phyloP scores from a whole-genome alignment of 192 early-diverging fungal genomes.

The Rhizophlyctis rosea region DNA sequence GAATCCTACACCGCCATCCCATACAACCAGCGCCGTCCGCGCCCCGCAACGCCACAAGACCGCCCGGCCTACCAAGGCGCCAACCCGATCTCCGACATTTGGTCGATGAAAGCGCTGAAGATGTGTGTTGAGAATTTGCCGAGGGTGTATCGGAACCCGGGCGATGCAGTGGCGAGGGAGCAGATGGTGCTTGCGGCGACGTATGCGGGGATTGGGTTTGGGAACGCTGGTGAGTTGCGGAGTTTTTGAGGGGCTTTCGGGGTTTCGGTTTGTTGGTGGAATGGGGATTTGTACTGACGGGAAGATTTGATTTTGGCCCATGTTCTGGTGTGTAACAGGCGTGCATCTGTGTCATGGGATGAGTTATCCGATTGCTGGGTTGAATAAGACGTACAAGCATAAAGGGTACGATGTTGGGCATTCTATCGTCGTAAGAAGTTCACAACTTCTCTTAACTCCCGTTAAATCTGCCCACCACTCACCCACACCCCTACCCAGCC shows the following conservation, averaged over 20 bases:
- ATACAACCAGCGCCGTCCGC: slow-evolving; percentile 70
- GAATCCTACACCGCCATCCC: slow-evolving; percentile 92
- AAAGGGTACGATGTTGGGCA: slow-evolving; percentile 75
- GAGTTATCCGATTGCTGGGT: slow-evolving; percentile 81
- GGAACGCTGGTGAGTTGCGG: slow-evolving; percentile 51
- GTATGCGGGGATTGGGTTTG: slow-evolving; percentile 87
- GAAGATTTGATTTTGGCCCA: too few species aligned
- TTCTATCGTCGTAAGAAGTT: slow-evolving; percentile 60
- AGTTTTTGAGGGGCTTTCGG: too few species aligned
- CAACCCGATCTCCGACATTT: slow-evolving; percentile 90
- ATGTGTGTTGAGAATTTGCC: slow-evolving; percentile 81
- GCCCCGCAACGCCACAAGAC: slow-evolving; percentile 74
- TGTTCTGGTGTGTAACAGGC: slow-evolving; percentile 38
- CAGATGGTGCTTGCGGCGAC: slow-evolving; percentile 87
- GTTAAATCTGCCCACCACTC: not conserved
- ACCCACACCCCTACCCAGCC: slow-evolving; percentile 19
- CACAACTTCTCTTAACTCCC: not conserved
- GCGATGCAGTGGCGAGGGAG: slow-evolving; percentile 67
- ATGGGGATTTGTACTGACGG: too few species aligned
- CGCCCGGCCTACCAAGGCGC: slow-evolving; percentile 91
- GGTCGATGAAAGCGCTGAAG: slow-evolving; percentile 74
- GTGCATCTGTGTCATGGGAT: slow-evolving; percentile 87
- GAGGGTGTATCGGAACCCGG: slow-evolving; percentile 61
- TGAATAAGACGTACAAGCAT: slow-evolving; percentile 79
- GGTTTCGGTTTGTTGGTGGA: too few species aligned